Evolutionary conservation across 495 filamentous ascomycete genomes (phyloP), one percentile per base, ranked within the genome.

Genomic region (Letharia lupina): DNA sequence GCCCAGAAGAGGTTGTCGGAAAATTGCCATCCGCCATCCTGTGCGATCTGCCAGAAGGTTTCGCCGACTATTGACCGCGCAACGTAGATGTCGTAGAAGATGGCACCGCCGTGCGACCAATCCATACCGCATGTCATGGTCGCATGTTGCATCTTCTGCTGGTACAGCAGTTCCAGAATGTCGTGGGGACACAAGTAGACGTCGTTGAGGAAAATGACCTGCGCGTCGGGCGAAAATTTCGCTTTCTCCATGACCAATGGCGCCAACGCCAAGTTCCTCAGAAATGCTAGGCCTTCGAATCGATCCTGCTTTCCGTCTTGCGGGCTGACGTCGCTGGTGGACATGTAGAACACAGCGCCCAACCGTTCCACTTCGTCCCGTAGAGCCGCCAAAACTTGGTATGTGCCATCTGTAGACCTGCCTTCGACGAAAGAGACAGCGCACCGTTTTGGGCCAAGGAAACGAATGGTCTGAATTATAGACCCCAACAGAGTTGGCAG

Each of bases 111-210:
- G 68, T 75, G 73, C n/a, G 74, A 75, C 79, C 81, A 84, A 69
- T 83, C 82, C 75, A 84, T 80, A 10, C 73, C 78, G 71, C 82
- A 84, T 3, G 75, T 77, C 79, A 83, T 81, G 70, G 81, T 74
- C 10, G 82, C 82, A 13, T 70, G 67, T 37, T 80, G 81, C 33
- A 61, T 64, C 7, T 40, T 50, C 23, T 74, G 75, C 64, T 83
- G 80, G 65, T 80, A 78, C 0, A 79, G 62, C 0, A 84, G 65
- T 70, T 56, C 52, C 12, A 56, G 12, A 10, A 56, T 56, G 31
- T 56, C 52, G 13, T 56, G 52, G 28, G 52, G 28, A 18, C 52
- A 56, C 28, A 56, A 10, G 31, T 56, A 56, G 12, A 56, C 6
- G 31, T 56, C 52, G 15, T 56, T 56, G 1, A 56, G 52, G 8